Evolutionary conservation across 140 eudicot species (phyloP), one percentile per base, ranked within the genome.

Genomic region (Anethum foeniculum): DNA sequence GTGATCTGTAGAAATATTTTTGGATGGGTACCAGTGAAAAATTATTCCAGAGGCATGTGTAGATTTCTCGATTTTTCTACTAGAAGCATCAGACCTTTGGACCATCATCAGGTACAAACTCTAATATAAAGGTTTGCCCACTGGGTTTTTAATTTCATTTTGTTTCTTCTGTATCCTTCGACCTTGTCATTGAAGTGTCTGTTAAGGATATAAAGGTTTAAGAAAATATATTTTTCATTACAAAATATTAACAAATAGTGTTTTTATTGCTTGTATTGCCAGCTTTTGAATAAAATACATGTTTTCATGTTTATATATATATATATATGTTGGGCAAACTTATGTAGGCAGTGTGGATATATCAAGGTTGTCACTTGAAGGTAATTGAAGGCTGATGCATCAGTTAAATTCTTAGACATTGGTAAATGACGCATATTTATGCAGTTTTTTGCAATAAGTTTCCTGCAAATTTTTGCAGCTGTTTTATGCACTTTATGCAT

Each of bases 71-170:
- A 39, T 76, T 85, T 80, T 82, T 84, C 71, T 74, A 80, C 84
- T 71, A 76, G 71, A 46, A 79, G 87, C 84, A 79, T n/a, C 80
- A 56, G 79, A 48, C 48, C 36, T 76, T 65, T 4, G 10, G 71
- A 14, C 77, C 73, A 23, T 84, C 86, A 80, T 84, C 90, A 88
- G 96, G 91, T 90, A 82, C 49, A 9, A 46, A 9, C 46, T 77
- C 9, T 51, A 27, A 30, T 27, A 15, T 15, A 3, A 79, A 60
- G 75, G 16, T 38, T 60, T 58, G 74, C 21, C 39, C n/a, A 28
- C 38, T 54, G 23, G 69, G 64, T 73, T 67, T 48, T 5, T 71
- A 34, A 13, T 34, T 8, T 10, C 14, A 5, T 28, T 34, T 27
- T 51, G 56, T 60, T 18, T n/a, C n/a, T 11, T 19, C 15, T 41